Percentiles rank a stretch among this genome's conserved stretches.
phyloP scores from a whole-genome alignment of 805 yeast species.

The Clavispora santaluciae region DNA sequence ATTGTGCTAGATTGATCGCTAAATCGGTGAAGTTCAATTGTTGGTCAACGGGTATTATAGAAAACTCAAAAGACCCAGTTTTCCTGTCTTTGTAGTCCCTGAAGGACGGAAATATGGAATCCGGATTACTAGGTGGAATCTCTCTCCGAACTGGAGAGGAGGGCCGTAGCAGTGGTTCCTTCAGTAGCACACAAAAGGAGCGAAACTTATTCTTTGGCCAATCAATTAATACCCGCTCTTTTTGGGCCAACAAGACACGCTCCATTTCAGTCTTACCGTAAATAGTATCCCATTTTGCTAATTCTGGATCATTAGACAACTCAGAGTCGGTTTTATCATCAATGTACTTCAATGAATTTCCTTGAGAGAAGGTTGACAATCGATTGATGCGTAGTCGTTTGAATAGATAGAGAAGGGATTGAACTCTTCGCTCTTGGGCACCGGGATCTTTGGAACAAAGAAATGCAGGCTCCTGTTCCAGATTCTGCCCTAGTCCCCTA shows the following conservation, averaged over 20 bases:
- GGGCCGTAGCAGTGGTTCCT: slow-evolving; percentile 34
- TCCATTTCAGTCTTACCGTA: slow-evolving; percentile 49
- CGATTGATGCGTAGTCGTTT: slow-evolving; percentile 44
- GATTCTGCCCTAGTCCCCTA: slow-evolving; percentile 1
- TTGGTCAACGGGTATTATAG: slow-evolving; percentile 16
- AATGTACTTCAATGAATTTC: slow-evolving; percentile 16
- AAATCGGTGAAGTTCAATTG: slow-evolving; percentile 14
- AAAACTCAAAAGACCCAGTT: slow-evolving; percentile 19
- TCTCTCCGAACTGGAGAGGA: slow-evolving; percentile 17
- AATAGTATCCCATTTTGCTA: slow-evolving; percentile 46
- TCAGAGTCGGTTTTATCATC: slow-evolving; percentile 14
- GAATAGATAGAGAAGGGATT: slow-evolving; percentile 54
- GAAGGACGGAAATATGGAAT: slow-evolving; percentile 16
- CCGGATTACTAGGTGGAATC: not conserved
- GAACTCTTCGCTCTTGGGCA: slow-evolving; percentile 49
- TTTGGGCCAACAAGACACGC: slow-evolving; percentile 42
- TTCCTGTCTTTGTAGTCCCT: slow-evolving; percentile 21
- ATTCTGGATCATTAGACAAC: not conserved
- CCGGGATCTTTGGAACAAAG: slow-evolving; percentile 14
- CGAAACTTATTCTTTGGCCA: slow-evolving; percentile 65
- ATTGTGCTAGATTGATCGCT: slow-evolving; percentile 32
- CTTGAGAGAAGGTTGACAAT: slow-evolving; percentile 38
- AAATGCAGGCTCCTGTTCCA: slow-evolving; percentile 1
- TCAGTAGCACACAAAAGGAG: slow-evolving; percentile 51
- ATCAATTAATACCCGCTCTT: slow-evolving; percentile 62